Base-by-base conservation (phyloP, 2,329 filamentous ascomycete species). In the Blastomyces percursus region DNA sequence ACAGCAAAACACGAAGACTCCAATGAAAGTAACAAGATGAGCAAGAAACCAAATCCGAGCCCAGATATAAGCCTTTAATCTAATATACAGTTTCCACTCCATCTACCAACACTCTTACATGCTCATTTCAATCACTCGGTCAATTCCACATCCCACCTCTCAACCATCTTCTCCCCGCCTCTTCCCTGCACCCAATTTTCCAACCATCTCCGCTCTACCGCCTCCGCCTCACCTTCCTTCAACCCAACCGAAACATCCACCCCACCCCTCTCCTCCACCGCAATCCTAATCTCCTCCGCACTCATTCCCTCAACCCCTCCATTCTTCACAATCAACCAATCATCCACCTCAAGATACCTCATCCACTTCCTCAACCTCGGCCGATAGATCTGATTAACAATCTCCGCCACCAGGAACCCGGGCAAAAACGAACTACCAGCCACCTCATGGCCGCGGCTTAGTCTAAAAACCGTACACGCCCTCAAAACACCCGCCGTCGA, bases 261-360 rank as follows among this genome's bases (percentile, higher is more conserved):
- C 32, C 74, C 74, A 4, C 87, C 89, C 16, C 88, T 81, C 66
- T 91, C 88, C 63, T 84, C 80, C 69, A 88, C 88, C 16, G 90
- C 90, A 64, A 90, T 81, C 64, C 77, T 76, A 24, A 91, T 76
- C 77, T 95, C 90, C 48, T 83, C 82, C 8, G 75, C 75, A 66
- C 81, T 81, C 68, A 95, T 76, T 27, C 75, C 81, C 2, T 71
- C 66, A 5, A 83, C 80, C 0, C 86, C 88, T 0, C 88, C 89
- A 56, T 84, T 82, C 46, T 79, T 76, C 21, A 80, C 69, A 57
- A 96, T 81, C 72, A 93, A 77, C 66, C 70, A 75, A 74, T 95
- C 90, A 75, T 96, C 92, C 46, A 80, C 75, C 55, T 81, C 80
- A 65, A 96, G 72, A 70, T 89, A 90, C 50, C 80, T 75, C 67